A percentile compares a stretch with the other conserved stretches of the same genome.
phyloP scores from a whole-genome alignment of 805 yeast species.

The Nakazawaea wyomingensis region DNA sequence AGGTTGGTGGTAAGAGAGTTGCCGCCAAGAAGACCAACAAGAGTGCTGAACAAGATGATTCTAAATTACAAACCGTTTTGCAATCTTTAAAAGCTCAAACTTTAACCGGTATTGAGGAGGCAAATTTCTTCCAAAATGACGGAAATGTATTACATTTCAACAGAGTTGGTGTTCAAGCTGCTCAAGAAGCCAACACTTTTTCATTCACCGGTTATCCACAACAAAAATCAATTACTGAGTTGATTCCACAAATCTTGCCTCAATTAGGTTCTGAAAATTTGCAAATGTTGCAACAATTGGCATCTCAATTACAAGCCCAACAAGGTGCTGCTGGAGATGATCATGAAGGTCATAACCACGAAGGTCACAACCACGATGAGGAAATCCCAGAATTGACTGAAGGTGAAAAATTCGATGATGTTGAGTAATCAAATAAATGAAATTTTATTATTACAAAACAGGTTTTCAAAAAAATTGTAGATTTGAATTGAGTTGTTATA shows the following conservation, averaged over 20 bases:
- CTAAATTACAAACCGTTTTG: slow-evolving; percentile 84
- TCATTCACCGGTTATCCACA: slow-evolving; percentile 94
- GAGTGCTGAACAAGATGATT: slow-evolving; percentile 76
- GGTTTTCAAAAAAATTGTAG: too few species aligned
- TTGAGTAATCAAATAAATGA: too few species aligned
- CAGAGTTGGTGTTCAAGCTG: slow-evolving; percentile 94
- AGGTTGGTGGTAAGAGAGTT: slow-evolving; percentile 85
- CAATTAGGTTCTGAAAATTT: slow-evolving; percentile 96
- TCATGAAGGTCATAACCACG: slow-evolving; percentile 35
- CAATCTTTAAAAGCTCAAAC: slow-evolving; percentile 87
- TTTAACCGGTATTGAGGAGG: slow-evolving; percentile 89
- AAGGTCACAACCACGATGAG: slow-evolving; percentile 41
- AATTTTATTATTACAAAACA: too few species aligned
- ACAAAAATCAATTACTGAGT: slow-evolving; percentile 86
- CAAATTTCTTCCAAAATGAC: slow-evolving; percentile 95
- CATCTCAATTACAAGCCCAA: slow-evolving; percentile 74
- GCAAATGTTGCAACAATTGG: slow-evolving; percentile 81
- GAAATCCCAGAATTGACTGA: slow-evolving; percentile 79
- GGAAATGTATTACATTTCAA: slow-evolving; percentile 94
- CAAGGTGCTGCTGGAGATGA: slow-evolving; percentile 34
- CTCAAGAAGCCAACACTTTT: slow-evolving; percentile 84
- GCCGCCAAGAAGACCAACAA: slow-evolving; percentile 75
- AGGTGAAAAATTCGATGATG: slow-evolving; percentile 80
- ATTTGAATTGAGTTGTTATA: too few species aligned
- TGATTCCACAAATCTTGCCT: slow-evolving; percentile 90